Evolutionary conservation across 257 asterid genomes (phyloP), one percentile per base, ranked within the genome.

Genomic region (Striga asiatica): DNA sequence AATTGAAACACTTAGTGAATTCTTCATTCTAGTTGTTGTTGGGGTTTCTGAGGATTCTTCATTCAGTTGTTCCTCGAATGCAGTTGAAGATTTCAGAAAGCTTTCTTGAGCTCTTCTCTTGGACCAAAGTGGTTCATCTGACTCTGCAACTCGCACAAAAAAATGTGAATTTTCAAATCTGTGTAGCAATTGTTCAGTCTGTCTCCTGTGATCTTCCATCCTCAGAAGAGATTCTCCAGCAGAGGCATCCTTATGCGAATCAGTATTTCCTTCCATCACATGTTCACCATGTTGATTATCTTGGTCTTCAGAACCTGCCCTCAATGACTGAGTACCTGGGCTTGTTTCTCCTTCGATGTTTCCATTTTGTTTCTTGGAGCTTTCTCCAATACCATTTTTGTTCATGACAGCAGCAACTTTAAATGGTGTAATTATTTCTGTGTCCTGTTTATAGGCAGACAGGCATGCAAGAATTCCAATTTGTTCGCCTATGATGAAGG

Each of bases 371-470:
- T 69, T 76, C 50, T 68, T 50, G 60, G 77, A 57, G 73, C 65
- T 71, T 58, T 69, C 72, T 21, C 82, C 77, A 25, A 79, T 62
- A 42, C 91, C 93, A 56, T 74, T 83, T 79, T 80, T 89, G 74
- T 73, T 81, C 94, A 87, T 87, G 65, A 74, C 77, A 10, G 91
- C 98, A 16, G 98, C 98, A 67, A 91, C 93, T 73, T 84, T 87
- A 77, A 91, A 91, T 35, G 98, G 98, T 16, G 98, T 87, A 41
- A 91, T 91, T 62, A 91, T 75, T 84, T 91, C 96, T 43, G 78
- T 78, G 56, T 91, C 96, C 71, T 84, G 87, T 77, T 87, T 91
- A 76, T 49, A 82, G 23, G 95, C 94, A 32, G 96, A 87, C 74
- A 84, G 78, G 71, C 96, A 84, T 66, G 81, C 95, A 63, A 87